Evolutionary conservation across 2,329 filamentous ascomycete genomes (phyloP).

Genomic region (Apiospora malaysiana): DNA sequence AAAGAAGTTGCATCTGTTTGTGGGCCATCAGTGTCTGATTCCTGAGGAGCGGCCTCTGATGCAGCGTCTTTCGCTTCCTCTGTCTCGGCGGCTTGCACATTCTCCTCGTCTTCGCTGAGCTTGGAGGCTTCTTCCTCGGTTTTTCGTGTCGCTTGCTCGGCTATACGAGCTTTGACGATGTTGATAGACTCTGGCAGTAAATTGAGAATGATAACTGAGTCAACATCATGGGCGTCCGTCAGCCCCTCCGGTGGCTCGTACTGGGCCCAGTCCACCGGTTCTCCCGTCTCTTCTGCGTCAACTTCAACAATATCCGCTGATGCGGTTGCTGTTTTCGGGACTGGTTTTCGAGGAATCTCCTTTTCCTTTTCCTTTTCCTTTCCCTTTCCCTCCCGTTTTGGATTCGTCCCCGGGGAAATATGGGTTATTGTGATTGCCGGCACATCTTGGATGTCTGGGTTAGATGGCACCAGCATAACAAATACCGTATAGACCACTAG

Average conservation of each 20-base stretch:
- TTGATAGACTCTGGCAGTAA: constrained; percentile 53
- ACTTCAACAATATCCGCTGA: neutral
- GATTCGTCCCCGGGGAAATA: no score
- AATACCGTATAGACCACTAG: neutral
- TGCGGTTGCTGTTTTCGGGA: neutral
- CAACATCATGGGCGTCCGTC: constrained; percentile 43
- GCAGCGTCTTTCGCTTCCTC: neutral
- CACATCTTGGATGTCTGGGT: neutral
- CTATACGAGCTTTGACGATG: constrained; percentile 47
- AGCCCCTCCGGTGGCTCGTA: constrained; percentile 54
- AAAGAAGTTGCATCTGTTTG: neutral
- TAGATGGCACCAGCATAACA: neutral
- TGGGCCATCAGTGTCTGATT: neutral
- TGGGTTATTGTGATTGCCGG: neutral
- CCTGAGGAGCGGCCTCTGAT: neutral
- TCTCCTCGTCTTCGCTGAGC: constrained; percentile 33
- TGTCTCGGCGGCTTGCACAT: constrained; percentile 23
- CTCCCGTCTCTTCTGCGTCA: neutral
- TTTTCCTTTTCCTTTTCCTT: constrained; percentile 1
- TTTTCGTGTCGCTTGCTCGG: constrained; percentile 38
- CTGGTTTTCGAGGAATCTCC: neutral
- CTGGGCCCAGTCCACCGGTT: constrained; percentile 4
- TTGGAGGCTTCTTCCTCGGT: constrained; percentile 35
- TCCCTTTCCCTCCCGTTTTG: neutral
- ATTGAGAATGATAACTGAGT: constrained; percentile 47